These are phyloP conservation scores for Stephania yunnanensis DNA, from an alignment of 164 flowering plant species.

Conservation along the genomic window DNA sequence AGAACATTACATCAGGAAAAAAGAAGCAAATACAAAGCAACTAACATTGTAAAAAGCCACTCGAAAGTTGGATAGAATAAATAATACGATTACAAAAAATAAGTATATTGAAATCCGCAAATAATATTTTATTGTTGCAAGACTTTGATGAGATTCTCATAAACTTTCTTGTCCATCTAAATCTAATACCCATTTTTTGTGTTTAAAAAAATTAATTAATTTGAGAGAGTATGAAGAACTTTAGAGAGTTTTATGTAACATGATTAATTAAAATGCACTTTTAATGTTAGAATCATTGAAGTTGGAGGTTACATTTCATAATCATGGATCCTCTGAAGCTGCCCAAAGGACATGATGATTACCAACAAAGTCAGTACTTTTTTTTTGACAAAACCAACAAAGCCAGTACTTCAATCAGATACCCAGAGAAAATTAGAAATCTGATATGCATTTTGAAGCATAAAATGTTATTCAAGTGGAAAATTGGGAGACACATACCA, in stretches of 20 bases:
- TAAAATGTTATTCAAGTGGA: not conserved
- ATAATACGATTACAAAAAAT: not conserved
- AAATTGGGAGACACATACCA: slow-evolving; percentile 41
- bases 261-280: no score
- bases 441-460: not conserved
- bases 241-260: not conserved
- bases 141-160: not conserved
- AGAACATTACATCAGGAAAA: no score
- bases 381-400: not conserved
- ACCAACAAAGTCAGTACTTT: not conserved
- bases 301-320: no score
- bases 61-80: no score
- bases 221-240: not conserved
- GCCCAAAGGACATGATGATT: not conserved
- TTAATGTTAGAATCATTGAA: no score
- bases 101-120: not conserved
- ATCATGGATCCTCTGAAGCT: not conserved
- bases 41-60: no score
- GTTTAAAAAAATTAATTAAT: no score
- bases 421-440: not conserved
- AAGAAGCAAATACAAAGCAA: no score
- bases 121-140: not conserved
- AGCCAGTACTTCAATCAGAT: not conserved
- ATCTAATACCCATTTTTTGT: no score
- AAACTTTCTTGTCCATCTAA: no score